These are phyloP conservation scores for Ensete glaucum DNA, from an alignment of 176 grass and related monocot genomes.

Conservation along the genomic window DNA sequence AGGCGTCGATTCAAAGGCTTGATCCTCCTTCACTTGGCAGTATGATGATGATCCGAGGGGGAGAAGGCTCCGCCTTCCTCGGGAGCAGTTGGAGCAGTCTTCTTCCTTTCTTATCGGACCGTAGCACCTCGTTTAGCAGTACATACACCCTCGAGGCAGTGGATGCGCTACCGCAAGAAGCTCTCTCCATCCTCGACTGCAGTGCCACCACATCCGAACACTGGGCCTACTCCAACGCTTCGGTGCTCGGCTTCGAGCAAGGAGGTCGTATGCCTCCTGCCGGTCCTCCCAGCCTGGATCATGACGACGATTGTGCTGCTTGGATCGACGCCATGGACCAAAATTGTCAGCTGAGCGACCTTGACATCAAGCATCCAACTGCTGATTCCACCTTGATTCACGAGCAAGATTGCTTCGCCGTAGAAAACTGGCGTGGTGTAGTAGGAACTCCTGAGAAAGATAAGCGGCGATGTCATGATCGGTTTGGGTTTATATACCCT, in stretches of 20 bases:
- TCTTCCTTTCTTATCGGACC: constrained; percentile 30
- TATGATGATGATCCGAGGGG: constrained; percentile 12
- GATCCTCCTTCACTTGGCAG: constrained; percentile 38
- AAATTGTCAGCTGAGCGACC: neutral
- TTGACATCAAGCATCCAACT: neutral
- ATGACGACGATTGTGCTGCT: constrained; percentile 44
- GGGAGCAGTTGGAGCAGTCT: constrained; percentile 21
- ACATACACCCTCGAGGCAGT: constrained; percentile 22
- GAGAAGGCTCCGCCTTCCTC: constrained; percentile 24
- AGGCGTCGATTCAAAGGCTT: constrained; percentile 10
- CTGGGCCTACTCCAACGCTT: constrained; percentile 60
- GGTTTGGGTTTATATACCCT: constrained; percentile 27
- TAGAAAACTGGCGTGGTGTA: neutral
- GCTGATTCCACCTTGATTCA: neutral
- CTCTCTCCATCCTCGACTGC: constrained; percentile 21
- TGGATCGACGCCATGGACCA: constrained; percentile 59
- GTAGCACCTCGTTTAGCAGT: constrained; percentile 11
- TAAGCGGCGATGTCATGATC: constrained; percentile 1
- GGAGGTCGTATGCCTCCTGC: constrained; percentile 10
- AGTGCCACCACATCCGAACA: constrained; percentile 10
- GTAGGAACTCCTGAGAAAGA: neutral
- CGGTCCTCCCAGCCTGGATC: neutral
- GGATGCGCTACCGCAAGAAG: constrained; percentile 23
- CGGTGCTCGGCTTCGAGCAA: constrained; percentile 82
- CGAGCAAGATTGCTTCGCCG: constrained; percentile 3